Base-by-base conservation (phyloP, 768 basidiomycete species). In the Kwoniella bestiolae region DNA sequence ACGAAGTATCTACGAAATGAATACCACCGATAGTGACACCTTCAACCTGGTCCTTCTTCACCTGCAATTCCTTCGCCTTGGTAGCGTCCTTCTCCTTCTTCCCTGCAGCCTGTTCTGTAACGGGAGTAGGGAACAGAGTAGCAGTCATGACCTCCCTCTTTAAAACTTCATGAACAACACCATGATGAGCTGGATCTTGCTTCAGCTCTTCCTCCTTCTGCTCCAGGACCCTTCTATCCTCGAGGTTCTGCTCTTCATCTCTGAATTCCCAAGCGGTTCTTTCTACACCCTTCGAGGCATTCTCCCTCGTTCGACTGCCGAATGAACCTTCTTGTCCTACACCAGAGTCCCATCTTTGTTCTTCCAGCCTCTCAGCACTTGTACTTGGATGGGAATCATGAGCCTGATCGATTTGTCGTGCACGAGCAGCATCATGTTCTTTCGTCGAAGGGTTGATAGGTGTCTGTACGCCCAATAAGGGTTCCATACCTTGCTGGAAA, bases 401-500 rank as follows among this genome's bases (percentile, higher is more conserved):
- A 12, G 57, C 45, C 28, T 35, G 41, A 60, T 64, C 51, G 23
- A 55, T 60, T n/a, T 68, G 50, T 56, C 62, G 63, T 60, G 44
- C 61, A 7, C 50, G 58, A 26, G 34, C 21, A 32, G 67, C 55
- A 38, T 70, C 67, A 28, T 63, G 57, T 57, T 65, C 61, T 62
- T 55, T 59, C 9, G 67, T 68, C 12, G 61, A 52, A 26, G 45
- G 49, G 53, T 65, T 68, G 18, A 57, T 55, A 12, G 68, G 67
- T 1, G 55, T 41, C 47, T 68, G 55, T n/a, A 90, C 87, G 41
- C 87, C 89, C 29, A 96, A 83, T 4, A 91, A 79, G 44, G 82
- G 81, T 72, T 96, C 92, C 93, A 96, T 96, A 18, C 89, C 91
- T 47, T 79, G 76, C 6, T 84, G 85, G 80, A 94, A 92, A 8